phyloP scores from a whole-genome alignment of 805 yeast genomes.

The Cyberlindnera euphorbiae region DNA sequence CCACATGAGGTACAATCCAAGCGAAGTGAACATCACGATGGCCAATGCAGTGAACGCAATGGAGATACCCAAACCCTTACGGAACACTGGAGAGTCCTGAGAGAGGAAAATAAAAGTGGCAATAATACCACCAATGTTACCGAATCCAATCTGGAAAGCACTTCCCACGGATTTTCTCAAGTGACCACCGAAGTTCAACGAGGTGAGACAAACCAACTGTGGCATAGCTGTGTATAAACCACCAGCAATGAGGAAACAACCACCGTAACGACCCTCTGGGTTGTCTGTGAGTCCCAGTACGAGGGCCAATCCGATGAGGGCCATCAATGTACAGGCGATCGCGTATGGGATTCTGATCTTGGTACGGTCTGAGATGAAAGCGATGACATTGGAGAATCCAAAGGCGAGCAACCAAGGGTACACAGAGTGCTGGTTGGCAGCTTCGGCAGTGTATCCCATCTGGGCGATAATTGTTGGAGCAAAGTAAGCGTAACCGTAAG shows the following conservation, averaged over 20 bases:
- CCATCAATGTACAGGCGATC: constrained; percentile 29
- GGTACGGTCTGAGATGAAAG: constrained; percentile 54
- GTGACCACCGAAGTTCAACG: constrained; percentile 36
- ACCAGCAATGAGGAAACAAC: constrained; percentile 33
- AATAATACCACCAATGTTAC: constrained; percentile 37
- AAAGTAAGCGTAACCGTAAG: constrained; percentile 42
- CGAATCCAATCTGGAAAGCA: constrained; percentile 35
- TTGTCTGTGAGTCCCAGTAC: constrained; percentile 32
- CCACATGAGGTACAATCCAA: constrained; percentile 26
- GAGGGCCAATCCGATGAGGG: constrained; percentile 30
- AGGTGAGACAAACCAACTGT: constrained; percentile 32
- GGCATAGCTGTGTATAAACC: constrained; percentile 37
- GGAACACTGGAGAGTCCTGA: constrained; percentile 36
- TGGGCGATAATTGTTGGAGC: constrained; percentile 36
- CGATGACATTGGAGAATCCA: constrained; percentile 58
- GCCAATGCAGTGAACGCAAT: constrained; percentile 41
- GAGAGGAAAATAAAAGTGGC: constrained; percentile 34
- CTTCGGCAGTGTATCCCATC: constrained; percentile 53
- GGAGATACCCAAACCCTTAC: constrained; percentile 36
- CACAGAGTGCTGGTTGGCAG: constrained; percentile 76
- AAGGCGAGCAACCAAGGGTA: constrained; percentile 84
- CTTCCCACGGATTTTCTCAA: constrained; percentile 36
- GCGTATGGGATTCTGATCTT: constrained; percentile 42
- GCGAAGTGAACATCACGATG: constrained; percentile 30
- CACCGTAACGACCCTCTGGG: constrained; percentile 37